phyloP scores from a whole-genome alignment of 2,329 filamentous ascomycete genomes.

The Rosellinia necatrix region DNA sequence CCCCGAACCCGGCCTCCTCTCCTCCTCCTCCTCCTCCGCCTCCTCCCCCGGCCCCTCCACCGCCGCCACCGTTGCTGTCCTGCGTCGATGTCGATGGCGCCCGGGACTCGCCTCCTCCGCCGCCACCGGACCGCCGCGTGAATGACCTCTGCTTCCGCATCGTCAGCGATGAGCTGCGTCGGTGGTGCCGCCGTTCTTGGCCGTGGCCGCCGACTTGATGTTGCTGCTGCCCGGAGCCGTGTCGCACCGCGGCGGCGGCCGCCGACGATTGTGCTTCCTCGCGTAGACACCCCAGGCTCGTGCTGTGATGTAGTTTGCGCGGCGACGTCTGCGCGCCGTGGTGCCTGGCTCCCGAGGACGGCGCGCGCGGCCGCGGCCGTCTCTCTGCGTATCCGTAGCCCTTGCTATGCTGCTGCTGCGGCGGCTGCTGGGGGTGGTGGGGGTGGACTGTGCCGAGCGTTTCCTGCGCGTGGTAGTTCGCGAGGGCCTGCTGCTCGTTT shows the following conservation, averaged over 20 bases:
- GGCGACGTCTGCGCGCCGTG: conserved; percentile 45
- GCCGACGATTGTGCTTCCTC: conserved; percentile 46
- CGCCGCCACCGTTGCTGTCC: conserved; percentile 34
- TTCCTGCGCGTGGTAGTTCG: conserved; percentile 9
- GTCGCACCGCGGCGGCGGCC: conserved; percentile 32
- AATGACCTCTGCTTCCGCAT: conserved; percentile 47
- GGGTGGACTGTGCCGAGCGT: conserved; percentile 4
- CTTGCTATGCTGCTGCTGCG: conserved; percentile 11
- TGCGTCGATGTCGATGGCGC: conserved; percentile 16
- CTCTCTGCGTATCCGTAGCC: conserved; percentile 39
- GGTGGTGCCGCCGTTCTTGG: conserved; percentile 28
- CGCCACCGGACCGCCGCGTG: conserved; percentile 30
- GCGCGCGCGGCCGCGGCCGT: conserved; percentile 56
- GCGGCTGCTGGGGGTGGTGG: conserved; percentile 26
- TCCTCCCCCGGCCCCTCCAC: conserved; percentile 37
- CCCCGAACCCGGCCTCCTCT: conserved; percentile 23
- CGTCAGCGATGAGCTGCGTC: conserved; percentile 35
- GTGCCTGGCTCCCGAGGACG: conserved; percentile 59
- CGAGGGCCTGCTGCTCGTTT: conserved; percentile 22
- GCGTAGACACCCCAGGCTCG: conserved; percentile 33
- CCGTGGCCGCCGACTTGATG: background rate
- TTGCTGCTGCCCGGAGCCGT: background rate
- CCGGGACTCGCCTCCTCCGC: conserved; percentile 25
- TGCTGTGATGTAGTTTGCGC: conserved; percentile 48
- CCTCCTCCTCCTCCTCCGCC: conserved; percentile 38